Conservation (phyloP, 495 filamentous ascomycete species). For the Geoglossum glabrum region DNA sequence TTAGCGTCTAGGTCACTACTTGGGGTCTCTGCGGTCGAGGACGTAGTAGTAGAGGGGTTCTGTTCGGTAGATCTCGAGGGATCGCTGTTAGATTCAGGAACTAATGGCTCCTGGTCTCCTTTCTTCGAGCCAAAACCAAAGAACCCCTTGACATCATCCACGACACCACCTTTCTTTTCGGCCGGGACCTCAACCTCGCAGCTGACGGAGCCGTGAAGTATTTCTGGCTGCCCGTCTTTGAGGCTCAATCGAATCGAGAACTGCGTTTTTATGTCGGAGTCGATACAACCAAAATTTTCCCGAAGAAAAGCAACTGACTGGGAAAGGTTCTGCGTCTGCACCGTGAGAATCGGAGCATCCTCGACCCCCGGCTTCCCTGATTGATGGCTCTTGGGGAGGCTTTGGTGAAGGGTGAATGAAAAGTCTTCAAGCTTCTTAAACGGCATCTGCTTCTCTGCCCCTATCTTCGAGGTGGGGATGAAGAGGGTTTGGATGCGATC, state of each 20-base stretch:
- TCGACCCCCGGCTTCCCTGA: conserved; percentile 19
- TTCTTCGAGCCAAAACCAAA: conserved; percentile 87
- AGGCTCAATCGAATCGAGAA: conserved; percentile 51
- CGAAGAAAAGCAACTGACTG: conserved; percentile 54
- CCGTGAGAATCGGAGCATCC: conserved; percentile 29
- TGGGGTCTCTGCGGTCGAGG: conserved; percentile 24
- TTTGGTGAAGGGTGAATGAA: conserved; percentile 57
- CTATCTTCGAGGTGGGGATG: conserved; percentile 52
- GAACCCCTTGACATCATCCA: conserved; percentile 84
- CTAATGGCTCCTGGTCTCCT: conserved; percentile 51
- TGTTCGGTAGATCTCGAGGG: conserved; percentile 16
- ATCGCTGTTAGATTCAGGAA: conserved; percentile 13
- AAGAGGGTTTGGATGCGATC: conserved; percentile 60
- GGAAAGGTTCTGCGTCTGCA: conserved; percentile 69
- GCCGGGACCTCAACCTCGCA: conserved; percentile 46
- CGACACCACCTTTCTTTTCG: conserved; percentile 59
- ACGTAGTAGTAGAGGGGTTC: conserved; percentile 23
- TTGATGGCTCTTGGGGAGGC: neutral
- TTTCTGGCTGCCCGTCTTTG: conserved; percentile 65
- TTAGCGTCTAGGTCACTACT: conserved; percentile 20
- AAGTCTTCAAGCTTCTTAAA: conserved; percentile 77
- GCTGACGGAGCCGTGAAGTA: conserved; percentile 54
- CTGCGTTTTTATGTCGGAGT: conserved; percentile 59
- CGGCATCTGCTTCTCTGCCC: conserved; percentile 67
- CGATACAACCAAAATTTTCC: conserved; percentile 53